phyloP scores from a whole-genome alignment of 2,329 filamentous ascomycete species.

The Colletotrichum sp. region DNA sequence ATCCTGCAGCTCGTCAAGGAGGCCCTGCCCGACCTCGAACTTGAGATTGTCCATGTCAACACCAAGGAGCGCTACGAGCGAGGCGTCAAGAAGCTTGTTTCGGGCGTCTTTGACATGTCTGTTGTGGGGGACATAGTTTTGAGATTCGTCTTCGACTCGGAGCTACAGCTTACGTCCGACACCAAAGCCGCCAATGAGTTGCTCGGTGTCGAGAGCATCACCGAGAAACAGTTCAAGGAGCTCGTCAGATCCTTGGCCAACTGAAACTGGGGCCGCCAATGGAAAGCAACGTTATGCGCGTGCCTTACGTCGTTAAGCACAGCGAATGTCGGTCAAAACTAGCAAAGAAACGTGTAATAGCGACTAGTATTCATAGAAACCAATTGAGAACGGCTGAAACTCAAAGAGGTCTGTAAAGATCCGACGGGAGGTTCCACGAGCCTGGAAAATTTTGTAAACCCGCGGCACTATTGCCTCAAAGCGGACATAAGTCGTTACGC shows the following conservation, averaged over 20 bases:
- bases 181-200: not conserved
- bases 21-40: not conserved
- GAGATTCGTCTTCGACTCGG: not conserved
- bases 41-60: not conserved
- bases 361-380: not conserved
- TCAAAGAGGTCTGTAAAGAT: not conserved
- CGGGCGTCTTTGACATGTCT: not conserved
- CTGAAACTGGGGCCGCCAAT: not conserved
- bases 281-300: not conserved
- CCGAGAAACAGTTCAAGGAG: not conserved
- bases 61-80: not conserved
- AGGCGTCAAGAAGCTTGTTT: not conserved
- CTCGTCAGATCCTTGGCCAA: not conserved
- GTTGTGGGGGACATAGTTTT: not conserved
- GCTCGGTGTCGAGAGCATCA: not conserved
- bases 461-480: not conserved
- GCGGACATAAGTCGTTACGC: not conserved
- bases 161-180: not conserved
- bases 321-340: not conserved
- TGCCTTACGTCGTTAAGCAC: not conserved
- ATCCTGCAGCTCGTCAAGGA: slow-evolving; percentile 41
- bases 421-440: not conserved
- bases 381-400: not conserved
- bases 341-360: not conserved
- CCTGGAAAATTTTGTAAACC: not conserved